Evolutionary conservation across 495 filamentous ascomycete genomes (phyloP), one percentile per base, ranked within the genome.

Genomic region (Podospora pseudopauciseta): DNA sequence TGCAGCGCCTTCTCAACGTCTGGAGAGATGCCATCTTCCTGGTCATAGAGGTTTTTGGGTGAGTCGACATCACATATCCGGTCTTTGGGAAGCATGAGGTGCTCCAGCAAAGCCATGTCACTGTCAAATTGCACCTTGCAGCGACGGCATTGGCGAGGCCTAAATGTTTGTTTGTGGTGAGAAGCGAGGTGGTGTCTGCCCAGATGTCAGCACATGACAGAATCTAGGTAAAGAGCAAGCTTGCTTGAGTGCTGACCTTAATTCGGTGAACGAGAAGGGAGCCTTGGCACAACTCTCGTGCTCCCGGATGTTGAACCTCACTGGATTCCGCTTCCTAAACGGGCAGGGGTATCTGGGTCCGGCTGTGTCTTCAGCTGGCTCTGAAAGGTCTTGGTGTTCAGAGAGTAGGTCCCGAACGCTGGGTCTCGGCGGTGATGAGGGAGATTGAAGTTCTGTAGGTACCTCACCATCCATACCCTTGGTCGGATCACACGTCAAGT

Each of bases 281-380:
- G 54, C 69, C n/a, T 63, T 70, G 54, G 77, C 78, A 49, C 78
- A 80, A 18, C 39, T 13, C 26, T 77, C 70, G 18, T 78, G 71
- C 9, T 78, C 77, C 4, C 77, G 71, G 53, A 80, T 68, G 39
- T 79, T 80, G 64, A 79, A 80, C 34, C 76, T 67, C n/a, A 64
- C 66, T 4, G 78, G 78, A 62, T 80, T 78, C n/a, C 78, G 77
- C 59, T 73, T 77, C 65, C 78, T 74, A 61, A 76, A 80, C 20
- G 78, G 78, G 49, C 78, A 80, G 0, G 74, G 70, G 60, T 75
- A 77, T 26, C 27, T 9, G 1, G 26, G 0, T 39, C 59, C 19
- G 18, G 16, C 18, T 20, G 23, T 23, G 0, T 19, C 30, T 15
- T 55, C 27, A 6, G 28, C n/a, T 16, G 60, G 0, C 67, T 58